A percentile compares a stretch with the other conserved stretches of the same genome.
Conservation (phyloP, 192 early-diverging fungal species). For the Backusella circina region DNA sequence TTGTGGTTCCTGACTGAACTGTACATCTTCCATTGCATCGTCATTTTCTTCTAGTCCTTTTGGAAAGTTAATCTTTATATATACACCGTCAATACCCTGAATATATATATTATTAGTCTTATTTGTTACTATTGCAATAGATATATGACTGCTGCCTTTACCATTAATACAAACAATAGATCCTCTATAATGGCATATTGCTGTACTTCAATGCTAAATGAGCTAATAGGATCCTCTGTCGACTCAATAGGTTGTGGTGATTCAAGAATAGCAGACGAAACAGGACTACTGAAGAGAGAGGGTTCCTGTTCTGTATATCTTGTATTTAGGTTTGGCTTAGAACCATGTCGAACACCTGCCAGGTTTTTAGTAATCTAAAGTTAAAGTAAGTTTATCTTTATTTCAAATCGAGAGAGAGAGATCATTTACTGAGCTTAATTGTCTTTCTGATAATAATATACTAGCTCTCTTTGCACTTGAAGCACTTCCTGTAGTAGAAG, state of each 20-base stretch:
- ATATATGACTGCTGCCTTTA: too few species aligned
- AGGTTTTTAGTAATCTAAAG: conserved; percentile 25
- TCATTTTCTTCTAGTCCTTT: conserved; percentile 41
- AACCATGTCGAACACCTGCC: conserved; percentile 14
- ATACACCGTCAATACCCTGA: conserved; percentile 79
- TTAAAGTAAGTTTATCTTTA: not conserved
- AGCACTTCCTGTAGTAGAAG: not conserved
- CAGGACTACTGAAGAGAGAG: not conserved
- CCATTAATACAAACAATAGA: conserved; percentile 82
- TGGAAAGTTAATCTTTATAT: conserved; percentile 45
- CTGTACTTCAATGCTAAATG: conserved; percentile 55
- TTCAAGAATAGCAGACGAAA: not conserved
- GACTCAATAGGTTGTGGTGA: not conserved
- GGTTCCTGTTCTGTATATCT: not conserved
- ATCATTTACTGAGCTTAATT: conserved; percentile 19
- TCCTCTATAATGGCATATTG: conserved; percentile 88
- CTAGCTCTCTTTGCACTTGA: conserved; percentile 4
- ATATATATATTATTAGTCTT: not conserved
- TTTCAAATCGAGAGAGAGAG: not conserved
- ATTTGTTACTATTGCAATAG: not conserved
- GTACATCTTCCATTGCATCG: conserved; percentile 33
- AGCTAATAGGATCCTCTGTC: conserved; percentile 21
- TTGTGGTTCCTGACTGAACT: not conserved
- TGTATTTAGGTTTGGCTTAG: not conserved
- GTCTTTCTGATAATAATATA: conserved; percentile 17